Evolutionary conservation across 2,329 filamentous ascomycete genomes (phyloP).

Genomic region (Claviceps paspali): DNA sequence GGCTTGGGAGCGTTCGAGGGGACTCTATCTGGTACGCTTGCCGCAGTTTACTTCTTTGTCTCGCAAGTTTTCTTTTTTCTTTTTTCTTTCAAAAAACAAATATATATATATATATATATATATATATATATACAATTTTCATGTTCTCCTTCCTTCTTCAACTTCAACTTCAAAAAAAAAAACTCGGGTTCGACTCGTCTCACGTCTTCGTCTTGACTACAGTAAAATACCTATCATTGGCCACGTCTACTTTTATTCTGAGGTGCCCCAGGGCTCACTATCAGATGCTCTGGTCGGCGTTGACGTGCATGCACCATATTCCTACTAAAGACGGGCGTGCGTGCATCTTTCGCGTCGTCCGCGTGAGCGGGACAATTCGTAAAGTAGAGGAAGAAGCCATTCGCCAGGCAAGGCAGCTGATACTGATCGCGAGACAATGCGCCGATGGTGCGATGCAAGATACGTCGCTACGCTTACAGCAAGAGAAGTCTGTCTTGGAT

Average conservation of each 20-base stretch:
- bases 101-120: too few relatives aligned
- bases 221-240: conserved; percentile 87
- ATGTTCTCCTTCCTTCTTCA: too few relatives aligned
- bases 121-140: too few relatives aligned
- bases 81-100: too few relatives aligned
- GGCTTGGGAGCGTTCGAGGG: conserved; percentile 61
- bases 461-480: conserved; percentile 8
- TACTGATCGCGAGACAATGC: conserved; percentile 47
- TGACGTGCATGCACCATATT: conserved; percentile 64
- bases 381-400: conserved; percentile 88
- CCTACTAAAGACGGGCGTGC: conserved; percentile 43
- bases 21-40: conserved; percentile 47
- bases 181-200: neutral
- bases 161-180: too few relatives aligned
- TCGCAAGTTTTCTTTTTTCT: too few relatives aligned
- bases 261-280: conserved; percentile 71
- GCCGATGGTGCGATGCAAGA: conserved; percentile 7
- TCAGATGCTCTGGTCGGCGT: conserved; percentile 74
- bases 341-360: conserved; percentile 71
- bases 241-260: conserved; percentile 91
- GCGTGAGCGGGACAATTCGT: conserved; percentile 83
- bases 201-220: neutral
- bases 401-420: conserved; percentile 54
- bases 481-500: conserved; percentile 22
- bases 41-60: too few relatives aligned